A percentile compares a stretch with the other conserved stretches of the same genome.
phyloP scores from a whole-genome alignment of 345 rosid species.

The Pugionium dolabratum region DNA sequence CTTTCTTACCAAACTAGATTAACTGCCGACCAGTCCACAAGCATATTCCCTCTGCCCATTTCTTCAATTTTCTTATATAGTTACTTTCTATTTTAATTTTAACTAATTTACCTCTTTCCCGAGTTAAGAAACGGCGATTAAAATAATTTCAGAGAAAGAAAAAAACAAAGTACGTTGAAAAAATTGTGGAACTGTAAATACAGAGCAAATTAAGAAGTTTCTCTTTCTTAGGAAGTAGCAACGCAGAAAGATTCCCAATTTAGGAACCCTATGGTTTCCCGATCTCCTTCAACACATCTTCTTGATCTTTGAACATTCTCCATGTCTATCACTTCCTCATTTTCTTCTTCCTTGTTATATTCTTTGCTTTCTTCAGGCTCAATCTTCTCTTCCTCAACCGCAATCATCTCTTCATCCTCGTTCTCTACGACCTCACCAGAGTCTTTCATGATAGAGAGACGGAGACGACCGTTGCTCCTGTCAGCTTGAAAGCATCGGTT shows the following conservation, averaged over 20 bases:
- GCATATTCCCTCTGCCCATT: conserved; percentile 38
- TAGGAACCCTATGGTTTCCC: conserved; percentile 47
- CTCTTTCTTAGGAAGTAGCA: conserved; percentile 56
- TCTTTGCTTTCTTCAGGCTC: conserved; percentile 25
- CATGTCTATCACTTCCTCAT: conserved; percentile 33
- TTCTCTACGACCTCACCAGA: conserved; percentile 23
- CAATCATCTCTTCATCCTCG: neutral
- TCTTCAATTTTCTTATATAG: conserved; percentile 5
- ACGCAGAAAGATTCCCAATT: conserved; percentile 60
- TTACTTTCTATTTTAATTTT: neutral
- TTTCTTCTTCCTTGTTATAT: conserved; percentile 12
- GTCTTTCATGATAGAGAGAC: conserved; percentile 48
- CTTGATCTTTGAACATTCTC: conserved; percentile 41
- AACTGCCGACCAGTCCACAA: conserved; percentile 43
- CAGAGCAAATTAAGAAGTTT: conserved; percentile 31
- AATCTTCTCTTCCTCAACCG: conserved; percentile 23
- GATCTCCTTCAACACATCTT: conserved; percentile 54
- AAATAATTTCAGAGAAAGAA: neutral
- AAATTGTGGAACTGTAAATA: conserved; percentile 29
- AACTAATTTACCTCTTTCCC: neutral
- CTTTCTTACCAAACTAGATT: conserved; percentile 44
- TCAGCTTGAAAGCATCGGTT: conserved; percentile 55
- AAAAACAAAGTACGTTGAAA: neutral
- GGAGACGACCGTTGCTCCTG: conserved; percentile 80
- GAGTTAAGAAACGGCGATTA: conserved; percentile 27